These are phyloP conservation scores for Colletotrichum chrysophilum DNA, from an alignment of 2,329 filamentous ascomycete species.

Conservation along the genomic window DNA sequence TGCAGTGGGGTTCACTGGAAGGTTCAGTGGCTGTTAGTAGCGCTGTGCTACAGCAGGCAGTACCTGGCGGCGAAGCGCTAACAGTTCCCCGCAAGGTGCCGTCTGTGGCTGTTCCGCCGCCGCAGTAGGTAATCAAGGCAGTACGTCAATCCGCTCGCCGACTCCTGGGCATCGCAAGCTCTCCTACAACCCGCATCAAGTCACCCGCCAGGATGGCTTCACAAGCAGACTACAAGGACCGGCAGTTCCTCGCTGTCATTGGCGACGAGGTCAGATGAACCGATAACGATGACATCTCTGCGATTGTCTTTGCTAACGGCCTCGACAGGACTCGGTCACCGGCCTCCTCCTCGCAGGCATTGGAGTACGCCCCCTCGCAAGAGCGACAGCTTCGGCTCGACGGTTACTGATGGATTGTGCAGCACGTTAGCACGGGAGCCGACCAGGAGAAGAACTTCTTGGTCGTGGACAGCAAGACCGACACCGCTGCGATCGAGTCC, in stretches of 20 bases:
- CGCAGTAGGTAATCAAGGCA: slow-evolving; percentile 9
- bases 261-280: slow-evolving; percentile 80
- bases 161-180: slow-evolving; percentile 9
- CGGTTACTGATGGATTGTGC: slow-evolving; percentile 3
- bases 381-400: not conserved
- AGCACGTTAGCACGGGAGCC: slow-evolving; percentile 91
- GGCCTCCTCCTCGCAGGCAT: slow-evolving; percentile 94
- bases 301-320: slow-evolving; percentile 22
- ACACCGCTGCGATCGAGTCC: slow-evolving; percentile 84
- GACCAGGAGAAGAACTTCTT: slow-evolving; percentile 97
- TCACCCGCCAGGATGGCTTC: slow-evolving; percentile 46
- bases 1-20: not conserved
- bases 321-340: slow-evolving; percentile 85
- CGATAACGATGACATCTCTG: slow-evolving; percentile 26
- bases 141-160: slow-evolving; percentile 18
- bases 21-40: not conserved
- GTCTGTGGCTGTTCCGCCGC: not conserved
- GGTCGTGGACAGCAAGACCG: slow-evolving; percentile 93
- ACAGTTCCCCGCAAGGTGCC: not conserved
- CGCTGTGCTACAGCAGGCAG: not conserved
- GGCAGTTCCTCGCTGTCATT: slow-evolving; percentile 96
- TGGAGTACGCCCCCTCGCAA: slow-evolving; percentile 65
- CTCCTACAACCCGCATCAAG: slow-evolving; percentile 17
- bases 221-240: slow-evolving; percentile 74
- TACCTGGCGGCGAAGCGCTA: slow-evolving; percentile 5